Base-by-base conservation (phyloP, 1,284 basidiomycete species). In the Meira miltonrushii region DNA sequence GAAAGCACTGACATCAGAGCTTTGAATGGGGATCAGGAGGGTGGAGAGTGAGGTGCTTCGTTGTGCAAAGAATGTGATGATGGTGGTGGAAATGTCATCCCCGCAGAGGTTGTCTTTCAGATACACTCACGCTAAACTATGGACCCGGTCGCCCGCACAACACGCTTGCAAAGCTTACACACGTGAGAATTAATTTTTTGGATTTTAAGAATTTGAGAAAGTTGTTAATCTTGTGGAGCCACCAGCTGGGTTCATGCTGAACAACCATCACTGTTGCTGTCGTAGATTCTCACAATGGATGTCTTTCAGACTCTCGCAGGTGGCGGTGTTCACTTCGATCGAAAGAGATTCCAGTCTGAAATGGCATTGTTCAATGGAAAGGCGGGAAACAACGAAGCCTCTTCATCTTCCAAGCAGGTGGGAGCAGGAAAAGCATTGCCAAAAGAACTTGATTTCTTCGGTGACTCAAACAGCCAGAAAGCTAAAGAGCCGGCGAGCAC, bases 281-380 rank as follows among this genome's bases (percentile, higher is more conserved):
- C 41, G 19, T 43, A 21, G 4, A 6, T 21, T 21, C 21, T 17
- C 46, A 48, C 25, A 12, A 79, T 79, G 78, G 77, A 79, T 67
- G 68, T 77, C 9, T 79, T 79, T 55, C 59, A 73, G 5, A 67
- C 71, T 10, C 66, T 79, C 1, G 59, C 71, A 1, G 60, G 65
- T 3, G 72, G 64, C 59, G 77, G 57, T 46, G 71, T 62, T 54
- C 62, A 47, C 53, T 94, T 94, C 69, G 84, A 93, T 83, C 91
- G 88, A 79, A 82, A 82, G 28, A 82, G 85, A 37, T 93, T 90
- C 78, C 82, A 85, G 66, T 79, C 81, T 1, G 89, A 93, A 75
- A 83, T 90, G 17, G 79, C 84, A 28, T 79, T 91, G 3, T 94
- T 95, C 79, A 48, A 39, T 56, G 57, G 23, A 55, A 54, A 11